Conservation (phyloP, 495 filamentous ascomycete genomes). For the Neurospora discreta region DNA sequence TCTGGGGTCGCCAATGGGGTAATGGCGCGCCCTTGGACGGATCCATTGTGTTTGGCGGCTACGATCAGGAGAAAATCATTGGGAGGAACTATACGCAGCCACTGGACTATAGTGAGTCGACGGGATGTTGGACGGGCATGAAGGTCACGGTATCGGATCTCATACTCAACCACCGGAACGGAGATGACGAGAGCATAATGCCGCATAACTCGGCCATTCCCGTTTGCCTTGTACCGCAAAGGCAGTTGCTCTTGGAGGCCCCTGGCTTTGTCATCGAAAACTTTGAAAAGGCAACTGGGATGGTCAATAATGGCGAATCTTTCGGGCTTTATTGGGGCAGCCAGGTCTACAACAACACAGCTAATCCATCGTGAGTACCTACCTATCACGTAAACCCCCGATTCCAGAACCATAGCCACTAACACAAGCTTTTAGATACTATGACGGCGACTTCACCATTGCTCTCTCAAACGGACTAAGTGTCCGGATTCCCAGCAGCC, state of each 20-base stretch:
- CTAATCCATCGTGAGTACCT: neutral
- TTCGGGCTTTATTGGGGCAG: constrained; percentile 3
- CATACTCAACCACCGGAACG: constrained; percentile 9
- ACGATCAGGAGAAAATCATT: constrained; percentile 30
- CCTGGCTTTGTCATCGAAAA: constrained; percentile 8
- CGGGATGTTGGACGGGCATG: constrained; percentile 23
- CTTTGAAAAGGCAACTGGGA: constrained; percentile 9
- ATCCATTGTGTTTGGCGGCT: constrained; percentile 32
- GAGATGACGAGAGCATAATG: constrained; percentile 13
- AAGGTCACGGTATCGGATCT: constrained; percentile 15
- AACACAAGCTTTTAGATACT: neutral
- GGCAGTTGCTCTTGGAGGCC: constrained; percentile 13
- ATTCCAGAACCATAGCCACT: neutral
- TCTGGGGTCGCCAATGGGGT: constrained; percentile 32
- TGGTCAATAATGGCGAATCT: neutral
- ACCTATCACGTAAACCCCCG: neutral
- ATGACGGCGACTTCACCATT: constrained; percentile 13
- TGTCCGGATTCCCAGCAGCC: constrained; percentile 21
- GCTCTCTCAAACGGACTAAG: constrained; percentile 11
- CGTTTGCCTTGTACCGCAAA: constrained; percentile 26
- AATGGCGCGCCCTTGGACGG: constrained; percentile 25
- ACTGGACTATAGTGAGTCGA: constrained; percentile 8
- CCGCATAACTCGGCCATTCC: constrained; percentile 19
- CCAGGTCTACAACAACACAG: neutral
- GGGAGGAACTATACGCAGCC: constrained; percentile 21